Evolutionary conservation across 2,329 filamentous ascomycete species (phyloP), one percentile per base, ranked within the genome.

Genomic region (Pseudocercospora fuligena): DNA sequence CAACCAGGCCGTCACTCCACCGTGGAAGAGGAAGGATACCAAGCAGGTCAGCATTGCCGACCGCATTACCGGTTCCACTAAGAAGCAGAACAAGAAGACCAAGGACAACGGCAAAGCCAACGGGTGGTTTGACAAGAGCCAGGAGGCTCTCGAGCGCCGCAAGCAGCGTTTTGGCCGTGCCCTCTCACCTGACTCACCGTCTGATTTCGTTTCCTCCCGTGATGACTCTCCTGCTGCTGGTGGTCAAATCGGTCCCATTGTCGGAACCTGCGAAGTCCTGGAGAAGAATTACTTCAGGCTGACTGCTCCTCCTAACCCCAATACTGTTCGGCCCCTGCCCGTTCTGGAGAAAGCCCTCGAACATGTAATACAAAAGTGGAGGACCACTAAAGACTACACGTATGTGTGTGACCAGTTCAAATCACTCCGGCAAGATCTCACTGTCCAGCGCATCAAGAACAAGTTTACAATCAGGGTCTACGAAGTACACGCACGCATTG

Each of bases 391-490:
- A 82, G 97, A 98, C 81, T 99, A 99, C 81, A 90, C 89, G 73
- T 99, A 97, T 82, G 97, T 97, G 70, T 98, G 95, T 87, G 94
- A 99, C 78, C 95, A 99, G 85, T 97, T 99, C 86, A 99, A 99
- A 81, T 97, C 95, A 16, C 87, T 99, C 79, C 92, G 95, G 68
- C 95, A 99, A 85, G 95, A 99, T 83, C 86, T 99, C 78, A 99
- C 95, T 46, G 95, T 99, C 63, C 95, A 99, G 81, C 94, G 92
- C 77, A 93, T 99, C 82, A 94, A 93, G 82, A 97, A 93, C 80
- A 92, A 96, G 61, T 98, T 99, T 78, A 98, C 95, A 27, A 94
- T 98, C 70, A 91, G 88, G 69, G 95, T 97, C 57, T 99, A 99
- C 81, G 95, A 99, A 83, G 96, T 94, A 69, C 95, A 99, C 82